A percentile compares a stretch with the other conserved stretches of the same genome.
Evolutionary conservation across 2,329 filamentous ascomycete species (phyloP).

Genomic region (Cytospora mali): DNA sequence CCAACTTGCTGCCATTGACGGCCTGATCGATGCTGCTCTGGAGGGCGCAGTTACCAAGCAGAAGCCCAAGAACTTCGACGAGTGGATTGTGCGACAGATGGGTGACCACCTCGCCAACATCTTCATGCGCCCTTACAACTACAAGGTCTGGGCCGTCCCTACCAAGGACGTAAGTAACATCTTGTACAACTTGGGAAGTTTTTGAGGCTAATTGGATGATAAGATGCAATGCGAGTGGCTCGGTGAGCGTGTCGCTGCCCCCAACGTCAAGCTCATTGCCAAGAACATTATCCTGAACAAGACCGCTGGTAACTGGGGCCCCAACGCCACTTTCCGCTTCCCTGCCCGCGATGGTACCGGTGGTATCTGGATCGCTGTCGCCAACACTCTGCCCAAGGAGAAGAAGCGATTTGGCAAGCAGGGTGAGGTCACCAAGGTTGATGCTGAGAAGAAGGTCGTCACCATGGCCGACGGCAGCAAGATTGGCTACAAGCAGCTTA

Average conservation of each 20-base stretch:
- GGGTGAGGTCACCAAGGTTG: constrained; percentile 81
- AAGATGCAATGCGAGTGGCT: constrained; percentile 99
- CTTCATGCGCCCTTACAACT: constrained; percentile 99
- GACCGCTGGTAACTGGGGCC: constrained; percentile 95
- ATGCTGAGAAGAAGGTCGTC: constrained; percentile 83
- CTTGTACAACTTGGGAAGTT: neutral
- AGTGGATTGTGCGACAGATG: constrained; percentile 95
- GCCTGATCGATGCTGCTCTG: constrained; percentile 91
- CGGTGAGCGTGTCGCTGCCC: constrained; percentile 95
- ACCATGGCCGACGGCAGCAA: constrained; percentile 82
- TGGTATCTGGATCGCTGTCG: constrained; percentile 98
- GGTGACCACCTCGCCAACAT: constrained; percentile 87
- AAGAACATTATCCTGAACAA: constrained; percentile 96
- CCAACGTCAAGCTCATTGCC: constrained; percentile 90
- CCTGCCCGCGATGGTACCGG: constrained; percentile 93
- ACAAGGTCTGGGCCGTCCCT: constrained; percentile 99
- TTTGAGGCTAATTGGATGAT: constrained; percentile 19
- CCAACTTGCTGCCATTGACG: constrained; percentile 91
- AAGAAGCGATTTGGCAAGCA: constrained; percentile 89
- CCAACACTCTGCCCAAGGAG: constrained; percentile 86
- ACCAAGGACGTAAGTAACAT: constrained; percentile 77
- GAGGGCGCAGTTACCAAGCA: constrained; percentile 83
- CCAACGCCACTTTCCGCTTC: constrained; percentile 98
- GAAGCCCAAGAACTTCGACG: constrained; percentile 96
- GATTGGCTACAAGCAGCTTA: constrained; percentile 86